These are phyloP conservation scores for Irpex sp. DNA, from an alignment of 1,284 basidiomycete genomes.

Conservation along the genomic window DNA sequence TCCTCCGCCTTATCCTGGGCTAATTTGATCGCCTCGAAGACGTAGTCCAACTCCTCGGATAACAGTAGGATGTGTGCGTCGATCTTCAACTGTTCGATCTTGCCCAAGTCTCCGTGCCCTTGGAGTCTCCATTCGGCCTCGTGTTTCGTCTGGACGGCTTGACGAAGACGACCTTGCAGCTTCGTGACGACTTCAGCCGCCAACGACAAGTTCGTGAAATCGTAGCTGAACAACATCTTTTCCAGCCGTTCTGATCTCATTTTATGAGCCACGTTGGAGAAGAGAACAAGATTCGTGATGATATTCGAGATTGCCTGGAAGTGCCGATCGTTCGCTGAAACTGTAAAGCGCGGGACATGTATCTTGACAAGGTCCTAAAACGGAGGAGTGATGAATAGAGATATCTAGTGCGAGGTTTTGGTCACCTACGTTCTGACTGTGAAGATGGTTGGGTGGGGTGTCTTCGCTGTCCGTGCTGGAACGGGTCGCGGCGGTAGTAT, in stretches of 20 bases:
- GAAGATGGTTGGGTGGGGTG: constrained; percentile 61
- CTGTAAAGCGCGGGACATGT: constrained; percentile 81
- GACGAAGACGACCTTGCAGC: constrained; percentile 75
- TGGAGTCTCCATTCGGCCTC: constrained; percentile 41
- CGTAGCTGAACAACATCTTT: constrained; percentile 85
- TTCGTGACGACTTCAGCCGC: constrained; percentile 69
- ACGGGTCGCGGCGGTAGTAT: constrained; percentile 47
- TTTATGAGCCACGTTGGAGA: constrained; percentile 85
- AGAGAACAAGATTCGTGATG: constrained; percentile 84
- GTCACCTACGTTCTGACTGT: constrained; percentile 69
- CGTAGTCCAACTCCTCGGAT: constrained; percentile 78
- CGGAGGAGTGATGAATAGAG: neutral
- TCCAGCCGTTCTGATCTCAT: constrained; percentile 76
- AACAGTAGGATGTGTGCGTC: constrained; percentile 76
- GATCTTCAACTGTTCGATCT: constrained; percentile 63
- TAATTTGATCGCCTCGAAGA: constrained; percentile 87
- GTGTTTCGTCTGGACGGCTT: constrained; percentile 60
- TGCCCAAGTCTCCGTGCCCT: constrained; percentile 42
- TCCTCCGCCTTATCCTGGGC: constrained; percentile 77
- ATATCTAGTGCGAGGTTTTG: constrained; percentile 4
- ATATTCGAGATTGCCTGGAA: constrained; percentile 88
- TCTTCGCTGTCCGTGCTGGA: constrained; percentile 26
- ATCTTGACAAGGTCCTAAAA: constrained; percentile 77
- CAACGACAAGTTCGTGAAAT: constrained; percentile 78
- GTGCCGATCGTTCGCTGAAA: constrained; percentile 85